Percentiles rank a stretch among this genome's conserved stretches.
phyloP scores from a whole-genome alignment of 257 asterid genomes.

The Mitragyna speciosa region DNA sequence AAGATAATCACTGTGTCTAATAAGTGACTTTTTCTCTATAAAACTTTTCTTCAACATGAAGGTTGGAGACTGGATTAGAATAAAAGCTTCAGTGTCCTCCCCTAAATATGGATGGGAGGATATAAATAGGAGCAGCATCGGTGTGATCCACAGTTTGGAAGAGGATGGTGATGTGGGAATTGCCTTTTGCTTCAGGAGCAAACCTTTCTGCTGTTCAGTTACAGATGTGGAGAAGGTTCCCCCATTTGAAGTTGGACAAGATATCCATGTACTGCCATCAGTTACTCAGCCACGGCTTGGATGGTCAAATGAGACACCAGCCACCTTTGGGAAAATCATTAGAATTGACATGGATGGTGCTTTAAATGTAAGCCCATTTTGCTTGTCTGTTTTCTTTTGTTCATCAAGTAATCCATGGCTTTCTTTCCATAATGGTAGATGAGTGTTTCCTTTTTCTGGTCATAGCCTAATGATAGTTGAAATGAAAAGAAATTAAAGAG shows the following conservation, averaged over 20 bases:
- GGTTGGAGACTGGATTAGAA: slow-evolving; percentile 96
- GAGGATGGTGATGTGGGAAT: slow-evolving; percentile 98
- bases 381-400: slow-evolving; percentile 19
- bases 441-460: neutral
- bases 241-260: slow-evolving; percentile 88
- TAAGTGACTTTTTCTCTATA: neutral
- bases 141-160: slow-evolving; percentile 92
- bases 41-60: slow-evolving; percentile 29
- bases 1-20: neutral
- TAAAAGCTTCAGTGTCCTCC: slow-evolving; percentile 88
- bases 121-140: slow-evolving; percentile 74
- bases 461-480: neutral
- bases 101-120: slow-evolving; percentile 99
- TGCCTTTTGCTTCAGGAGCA: slow-evolving; percentile 94
- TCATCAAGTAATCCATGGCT: neutral
- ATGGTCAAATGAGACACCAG: slow-evolving; percentile 93
- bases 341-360: slow-evolving; percentile 97
- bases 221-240: slow-evolving; percentile 91
- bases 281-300: slow-evolving; percentile 94
- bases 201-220: slow-evolving; percentile 83
- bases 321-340: slow-evolving; percentile 79
- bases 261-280: slow-evolving; percentile 71
- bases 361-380: slow-evolving; percentile 67
- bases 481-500: neutral
- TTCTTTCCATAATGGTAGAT: neutral